These are phyloP conservation scores for Nannizzia gypsea DNA, from an alignment of 2,329 filamentous ascomycete genomes.

Conservation along the genomic window DNA sequence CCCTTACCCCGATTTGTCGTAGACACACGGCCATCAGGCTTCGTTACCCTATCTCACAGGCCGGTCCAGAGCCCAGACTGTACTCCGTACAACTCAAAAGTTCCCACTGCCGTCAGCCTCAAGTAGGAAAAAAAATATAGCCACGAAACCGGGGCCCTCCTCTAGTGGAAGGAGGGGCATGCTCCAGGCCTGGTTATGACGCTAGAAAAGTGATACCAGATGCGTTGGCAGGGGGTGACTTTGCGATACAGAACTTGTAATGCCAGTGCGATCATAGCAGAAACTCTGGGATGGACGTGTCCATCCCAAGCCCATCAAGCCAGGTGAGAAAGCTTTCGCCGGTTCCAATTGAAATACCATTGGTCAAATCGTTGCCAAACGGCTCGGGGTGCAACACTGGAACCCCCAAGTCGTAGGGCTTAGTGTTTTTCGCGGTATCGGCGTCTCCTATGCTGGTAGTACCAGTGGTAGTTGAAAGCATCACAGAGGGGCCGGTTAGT, in stretches of 20 bases:
- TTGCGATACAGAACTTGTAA: no score
- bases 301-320: conserved; percentile 13
- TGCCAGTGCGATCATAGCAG: conserved; percentile 6
- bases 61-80: background rate
- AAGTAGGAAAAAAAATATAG: background rate
- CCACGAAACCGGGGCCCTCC: background rate
- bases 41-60: background rate
- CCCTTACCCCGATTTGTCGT: background rate
- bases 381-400: background rate
- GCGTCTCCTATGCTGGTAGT: background rate
- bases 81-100: background rate
- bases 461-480: no score
- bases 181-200: background rate
- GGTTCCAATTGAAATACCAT: conserved; percentile 4
- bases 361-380: background rate
- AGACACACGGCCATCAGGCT: background rate
- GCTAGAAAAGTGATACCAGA: background rate
- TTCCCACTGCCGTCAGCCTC: background rate
- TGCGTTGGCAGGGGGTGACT: background rate
- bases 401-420: background rate
- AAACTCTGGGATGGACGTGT: conserved; percentile 10
- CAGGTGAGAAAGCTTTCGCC: conserved; percentile 13
- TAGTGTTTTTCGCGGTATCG: background rate
- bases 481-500: background rate
- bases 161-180: background rate